Base-by-base conservation (phyloP, 192 early-diverging fungal genomes). In the Backusella liffmaniae region DNA sequence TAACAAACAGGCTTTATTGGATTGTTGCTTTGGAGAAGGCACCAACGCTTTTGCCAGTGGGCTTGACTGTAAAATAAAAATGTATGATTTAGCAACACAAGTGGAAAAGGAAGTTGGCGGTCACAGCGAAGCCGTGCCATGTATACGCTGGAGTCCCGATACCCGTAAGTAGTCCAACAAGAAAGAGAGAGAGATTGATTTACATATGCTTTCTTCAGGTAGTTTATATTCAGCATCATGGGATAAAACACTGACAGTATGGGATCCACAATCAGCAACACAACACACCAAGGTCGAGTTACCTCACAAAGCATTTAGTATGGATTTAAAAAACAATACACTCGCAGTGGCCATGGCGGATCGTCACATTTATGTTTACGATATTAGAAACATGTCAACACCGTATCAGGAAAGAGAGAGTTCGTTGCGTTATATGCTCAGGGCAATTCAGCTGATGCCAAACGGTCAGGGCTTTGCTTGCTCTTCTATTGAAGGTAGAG, bases 401-500 rank as follows among this genome's bases (percentile, higher is more conserved):
- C 87, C 95, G 0, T 66, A 92, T 12, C 90, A 96, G 72, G 77
- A 80, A 23, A 80, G 94, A 35, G 95, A 96, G 51, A 92, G 90
- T 72, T 90, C 93, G 7, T 82, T 98, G 36, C 97, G 97, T 75
- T 96, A 91, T 77, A 97, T 97, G 90, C 96, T 96, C 0, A 80
- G 96, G 62, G 89, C 87, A 53, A 89, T 99, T 0, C 77, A 86
- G 37, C 92, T 94, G 44, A 95, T 96, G 94, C 94, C 96, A n/a
- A 80, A 90, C 73, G 92, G 91, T 84, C 44, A 71, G 68, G 97
- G 97, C 16, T 98, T 95, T 89, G 96, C 92, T 3, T 90, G 89
- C 65, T 87, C 90, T 74, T 98, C 96, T 7, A 96, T 97, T 69
- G 98, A 99, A 83, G 98, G 98, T 4, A 90, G 98, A 15, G 91